phyloP scores from a whole-genome alignment of 2,329 filamentous ascomycete genomes.

The Bipolaris cookei region DNA sequence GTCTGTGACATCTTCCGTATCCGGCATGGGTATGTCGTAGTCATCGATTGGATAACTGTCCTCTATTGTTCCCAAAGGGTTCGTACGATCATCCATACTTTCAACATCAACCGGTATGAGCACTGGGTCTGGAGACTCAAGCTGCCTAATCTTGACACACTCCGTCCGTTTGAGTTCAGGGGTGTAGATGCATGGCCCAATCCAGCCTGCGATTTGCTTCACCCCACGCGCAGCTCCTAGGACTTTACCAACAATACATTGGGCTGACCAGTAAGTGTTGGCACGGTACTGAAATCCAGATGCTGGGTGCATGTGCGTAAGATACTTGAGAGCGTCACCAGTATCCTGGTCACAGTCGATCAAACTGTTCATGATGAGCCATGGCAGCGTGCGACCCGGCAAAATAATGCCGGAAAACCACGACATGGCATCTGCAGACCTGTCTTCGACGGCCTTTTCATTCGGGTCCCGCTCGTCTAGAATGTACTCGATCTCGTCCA shows the following conservation, averaged over 20 bases:
- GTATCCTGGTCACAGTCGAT: conserved; percentile 76
- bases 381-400: conserved; percentile 73
- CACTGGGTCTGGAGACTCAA: conserved; percentile 60
- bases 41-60: conserved; percentile 69
- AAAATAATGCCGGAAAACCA: conserved; percentile 78
- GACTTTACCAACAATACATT: conserved; percentile 76
- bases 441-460: conserved; percentile 60
- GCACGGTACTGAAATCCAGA: conserved; percentile 79
- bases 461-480: conserved; percentile 64
- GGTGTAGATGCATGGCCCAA: conserved; percentile 73
- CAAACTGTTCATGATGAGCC: conserved; percentile 78
- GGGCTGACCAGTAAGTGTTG: conserved; percentile 77
- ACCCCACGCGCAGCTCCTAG: conserved; percentile 71
- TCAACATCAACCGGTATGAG: conserved; percentile 66
- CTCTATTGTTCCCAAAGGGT: conserved; percentile 70
- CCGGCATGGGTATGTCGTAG: conserved; percentile 67
- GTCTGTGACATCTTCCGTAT: conserved; percentile 65
- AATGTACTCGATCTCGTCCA: conserved; percentile 67
- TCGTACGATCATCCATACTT: conserved; percentile 70
- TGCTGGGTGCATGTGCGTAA: conserved; percentile 71
- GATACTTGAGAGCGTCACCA: conserved; percentile 68
- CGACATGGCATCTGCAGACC: conserved; percentile 74
- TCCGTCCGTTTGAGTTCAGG: conserved; percentile 71
- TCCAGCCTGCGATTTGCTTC: conserved; percentile 73
- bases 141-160: conserved; percentile 71